phyloP scores from a whole-genome alignment of 2,329 filamentous ascomycete species.

The Aspergillus brasiliensis region DNA sequence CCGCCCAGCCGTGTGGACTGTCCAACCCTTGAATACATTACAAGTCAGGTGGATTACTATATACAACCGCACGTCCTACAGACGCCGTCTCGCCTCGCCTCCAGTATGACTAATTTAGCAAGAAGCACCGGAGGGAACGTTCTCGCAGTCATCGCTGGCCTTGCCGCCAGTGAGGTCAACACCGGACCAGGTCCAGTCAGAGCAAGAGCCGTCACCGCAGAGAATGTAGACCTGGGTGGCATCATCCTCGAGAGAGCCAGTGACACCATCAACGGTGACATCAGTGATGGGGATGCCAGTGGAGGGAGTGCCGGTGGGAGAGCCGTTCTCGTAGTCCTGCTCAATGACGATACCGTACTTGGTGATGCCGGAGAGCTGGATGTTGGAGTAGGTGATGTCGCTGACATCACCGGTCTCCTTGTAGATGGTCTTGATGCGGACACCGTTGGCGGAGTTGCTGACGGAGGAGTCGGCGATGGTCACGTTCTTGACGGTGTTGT shows the following conservation, averaged over 20 bases:
- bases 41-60: no score
- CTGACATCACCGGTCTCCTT: conserved; percentile 55
- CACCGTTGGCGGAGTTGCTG: conserved; percentile 56
- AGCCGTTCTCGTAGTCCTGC: conserved; percentile 59
- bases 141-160: conserved; percentile 44
- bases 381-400: conserved; percentile 56
- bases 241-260: conserved; percentile 37
- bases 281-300: conserved; percentile 46
- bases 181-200: conserved; percentile 56
- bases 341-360: conserved; percentile 58
- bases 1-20: no score
- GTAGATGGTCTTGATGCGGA: conserved; percentile 61
- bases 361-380: conserved; percentile 49
- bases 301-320: conserved; percentile 43
- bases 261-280: conserved; percentile 40
- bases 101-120: conserved; percentile 28
- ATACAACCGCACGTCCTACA: no score
- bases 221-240: conserved; percentile 55
- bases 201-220: conserved; percentile 56
- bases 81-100: no score
- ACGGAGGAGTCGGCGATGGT: conserved; percentile 54
- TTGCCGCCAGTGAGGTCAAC: conserved; percentile 57
- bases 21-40: no score
- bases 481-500: conserved; percentile 60
- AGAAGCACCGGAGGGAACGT: conserved; percentile 41